Percentiles rank a stretch among this genome's conserved stretches.
Conservation (phyloP, 2,329 filamentous ascomycete species). For the Cephalotrichum gorgonifer region DNA sequence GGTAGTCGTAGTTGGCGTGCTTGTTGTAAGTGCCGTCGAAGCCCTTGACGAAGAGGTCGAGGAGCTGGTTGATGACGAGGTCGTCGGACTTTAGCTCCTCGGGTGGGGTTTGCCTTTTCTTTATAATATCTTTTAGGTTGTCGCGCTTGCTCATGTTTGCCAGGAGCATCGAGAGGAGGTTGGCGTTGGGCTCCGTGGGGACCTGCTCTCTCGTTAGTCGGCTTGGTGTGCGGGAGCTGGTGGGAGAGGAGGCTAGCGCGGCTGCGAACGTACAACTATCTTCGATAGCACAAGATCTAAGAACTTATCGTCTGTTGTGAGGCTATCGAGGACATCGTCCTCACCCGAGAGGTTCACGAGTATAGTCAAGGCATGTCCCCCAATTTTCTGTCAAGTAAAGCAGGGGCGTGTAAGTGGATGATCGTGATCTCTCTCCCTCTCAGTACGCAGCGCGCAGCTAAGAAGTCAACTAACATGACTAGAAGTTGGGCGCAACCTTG, state of each 20-base stretch:
- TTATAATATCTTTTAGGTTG: constrained; percentile 56
- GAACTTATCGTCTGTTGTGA: constrained; percentile 74
- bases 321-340: constrained; percentile 57
- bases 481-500: not conserved
- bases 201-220: constrained; percentile 31
- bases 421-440: not conserved
- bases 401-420: not conserved
- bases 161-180: constrained; percentile 81
- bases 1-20: constrained; percentile 79
- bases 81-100: constrained; percentile 62
- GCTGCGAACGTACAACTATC: constrained; percentile 64
- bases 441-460: not conserved
- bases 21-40: constrained; percentile 75
- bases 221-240: not conserved
- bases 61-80: constrained; percentile 74
- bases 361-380: constrained; percentile 86
- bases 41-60: constrained; percentile 94
- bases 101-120: constrained; percentile 57
- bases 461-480: not conserved
- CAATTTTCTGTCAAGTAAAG: constrained; percentile 53
- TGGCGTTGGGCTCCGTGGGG: constrained; percentile 67
- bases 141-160: constrained; percentile 85
- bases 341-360: constrained; percentile 81
- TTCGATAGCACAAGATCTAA: constrained; percentile 62
- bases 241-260: constrained; percentile 5